phyloP scores from a whole-genome alignment of 495 filamentous ascomycete genomes.

The Entonaema liquescens region DNA sequence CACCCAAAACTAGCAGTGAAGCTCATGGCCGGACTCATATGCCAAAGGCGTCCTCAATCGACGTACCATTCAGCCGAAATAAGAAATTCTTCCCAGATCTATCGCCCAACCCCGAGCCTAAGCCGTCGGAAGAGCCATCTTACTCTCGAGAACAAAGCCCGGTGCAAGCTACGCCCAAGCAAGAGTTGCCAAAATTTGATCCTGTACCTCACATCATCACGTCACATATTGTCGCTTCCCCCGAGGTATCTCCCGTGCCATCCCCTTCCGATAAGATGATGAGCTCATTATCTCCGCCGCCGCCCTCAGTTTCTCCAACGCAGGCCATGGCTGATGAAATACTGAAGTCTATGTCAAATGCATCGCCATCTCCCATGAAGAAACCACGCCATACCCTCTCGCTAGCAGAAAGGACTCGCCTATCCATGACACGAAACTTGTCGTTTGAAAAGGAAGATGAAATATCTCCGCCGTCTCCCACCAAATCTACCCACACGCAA shows the following conservation, averaged over 20 bases:
- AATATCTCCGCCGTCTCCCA: slow-evolving; percentile 38
- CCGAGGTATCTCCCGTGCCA: slow-evolving; percentile 45
- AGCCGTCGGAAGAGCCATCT: slow-evolving; percentile 5
- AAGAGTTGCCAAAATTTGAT: slow-evolving; percentile 3
- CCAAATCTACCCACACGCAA: slow-evolving; percentile 21
- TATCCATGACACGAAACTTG: slow-evolving; percentile 57
- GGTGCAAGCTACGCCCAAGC: background rate
- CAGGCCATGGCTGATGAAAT: slow-evolving; percentile 63
- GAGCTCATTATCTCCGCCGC: slow-evolving; percentile 48
- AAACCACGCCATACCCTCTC: slow-evolving; percentile 61
- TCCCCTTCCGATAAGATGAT: background rate
- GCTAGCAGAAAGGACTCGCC: slow-evolving; percentile 61
- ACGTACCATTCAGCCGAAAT: background rate
- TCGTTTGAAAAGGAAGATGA: slow-evolving; percentile 50
- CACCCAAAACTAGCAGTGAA: slow-evolving; percentile 14
- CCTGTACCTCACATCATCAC: slow-evolving; percentile 6
- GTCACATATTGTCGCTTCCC: slow-evolving; percentile 1
- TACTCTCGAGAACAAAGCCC: background rate
- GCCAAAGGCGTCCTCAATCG: slow-evolving; percentile 9
- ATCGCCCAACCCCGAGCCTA: slow-evolving; percentile 7
- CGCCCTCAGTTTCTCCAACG: slow-evolving; percentile 51
- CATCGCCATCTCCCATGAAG: slow-evolving; percentile 63
- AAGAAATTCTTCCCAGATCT: background rate
- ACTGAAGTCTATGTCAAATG: slow-evolving; percentile 61
- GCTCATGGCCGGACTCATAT: background rate